A percentile compares a stretch with the other conserved stretches of the same genome.
Conservation (phyloP, 192 early-diverging fungal species). For the Coemansia sp. region DNA sequence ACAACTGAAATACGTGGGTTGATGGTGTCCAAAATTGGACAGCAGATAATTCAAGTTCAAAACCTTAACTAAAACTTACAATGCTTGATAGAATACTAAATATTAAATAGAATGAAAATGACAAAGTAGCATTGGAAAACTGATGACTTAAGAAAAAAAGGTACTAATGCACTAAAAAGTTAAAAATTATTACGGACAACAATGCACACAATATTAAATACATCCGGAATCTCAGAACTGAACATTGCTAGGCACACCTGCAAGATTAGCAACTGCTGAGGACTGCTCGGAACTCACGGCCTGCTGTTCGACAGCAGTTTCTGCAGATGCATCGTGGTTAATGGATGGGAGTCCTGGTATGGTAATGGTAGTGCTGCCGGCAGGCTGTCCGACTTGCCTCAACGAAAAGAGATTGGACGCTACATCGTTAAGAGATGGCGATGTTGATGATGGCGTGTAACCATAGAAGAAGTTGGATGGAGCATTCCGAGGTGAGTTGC, state of each 20-base stretch:
- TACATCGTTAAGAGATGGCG: conserved; percentile 45
- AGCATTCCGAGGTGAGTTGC: not conserved
- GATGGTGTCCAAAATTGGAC: too few species aligned
- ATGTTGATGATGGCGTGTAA: conserved; percentile 4
- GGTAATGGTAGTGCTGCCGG: too few species aligned
- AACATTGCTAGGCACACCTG: conserved; percentile 29
- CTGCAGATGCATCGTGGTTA: not conserved
- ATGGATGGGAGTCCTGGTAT: too few species aligned
- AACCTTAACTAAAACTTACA: too few species aligned
- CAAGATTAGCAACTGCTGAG: conserved; percentile 8
- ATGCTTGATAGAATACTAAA: too few species aligned
- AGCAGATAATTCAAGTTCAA: too few species aligned
- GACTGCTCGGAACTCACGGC: conserved; percentile 2
- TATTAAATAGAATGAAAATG: too few species aligned
- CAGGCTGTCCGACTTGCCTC: conserved; percentile 13
- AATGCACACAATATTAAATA: conserved; percentile 2
- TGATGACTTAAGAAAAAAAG: conserved; percentile 5
- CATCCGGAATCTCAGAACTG: conserved; percentile 28
- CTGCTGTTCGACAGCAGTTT: not conserved
- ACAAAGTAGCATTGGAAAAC: conserved; percentile 9
- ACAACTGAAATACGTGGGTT: conserved; percentile 13
- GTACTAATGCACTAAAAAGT: conserved; percentile 10
- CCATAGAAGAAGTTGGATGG: conserved; percentile 15
- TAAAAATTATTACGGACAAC: conserved; percentile 8
- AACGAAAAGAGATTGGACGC: conserved; percentile 44